Conservation (phyloP, 352 stramenopile genomes). For the Pythium guiyangense region DNA sequence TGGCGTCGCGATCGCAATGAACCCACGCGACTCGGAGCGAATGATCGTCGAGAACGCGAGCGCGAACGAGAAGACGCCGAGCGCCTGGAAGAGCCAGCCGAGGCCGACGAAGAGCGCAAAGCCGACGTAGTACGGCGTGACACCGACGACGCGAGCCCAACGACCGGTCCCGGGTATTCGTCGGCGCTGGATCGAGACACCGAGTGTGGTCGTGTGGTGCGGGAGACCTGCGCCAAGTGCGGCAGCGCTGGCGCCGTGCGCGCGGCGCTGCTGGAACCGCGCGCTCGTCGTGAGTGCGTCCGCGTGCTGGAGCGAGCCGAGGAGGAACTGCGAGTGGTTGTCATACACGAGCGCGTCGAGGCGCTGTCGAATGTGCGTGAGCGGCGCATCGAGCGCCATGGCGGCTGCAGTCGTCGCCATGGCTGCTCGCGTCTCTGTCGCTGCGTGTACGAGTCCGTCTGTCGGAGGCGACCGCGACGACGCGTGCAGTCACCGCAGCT, state of each 20-base stretch:
- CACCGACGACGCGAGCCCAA: slow-evolving; percentile 24
- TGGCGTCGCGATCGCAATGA: not conserved
- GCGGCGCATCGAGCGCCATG: slow-evolving; percentile 26
- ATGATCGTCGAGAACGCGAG: slow-evolving; percentile 11
- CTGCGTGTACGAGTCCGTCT: too few relatives aligned
- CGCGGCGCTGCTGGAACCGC: not conserved
- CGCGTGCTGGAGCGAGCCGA: slow-evolving; percentile 26
- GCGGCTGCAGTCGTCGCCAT: slow-evolving; percentile 5
- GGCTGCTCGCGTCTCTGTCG: not conserved
- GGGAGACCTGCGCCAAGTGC: not conserved
- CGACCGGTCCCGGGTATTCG: slow-evolving; percentile 6
- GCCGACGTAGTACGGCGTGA: slow-evolving; percentile 45
- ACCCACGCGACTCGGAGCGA: not conserved
- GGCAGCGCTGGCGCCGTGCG: not conserved
- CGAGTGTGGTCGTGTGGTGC: slow-evolving; percentile 7
- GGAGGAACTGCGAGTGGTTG: slow-evolving; percentile 37
- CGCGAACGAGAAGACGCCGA: slow-evolving; percentile 26
- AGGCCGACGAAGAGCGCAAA: slow-evolving; percentile 42
- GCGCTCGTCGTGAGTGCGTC: slow-evolving; percentile 11
- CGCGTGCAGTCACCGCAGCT: too few relatives aligned
- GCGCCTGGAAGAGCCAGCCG: slow-evolving; percentile 39
- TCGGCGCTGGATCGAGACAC: slow-evolving; percentile 19
- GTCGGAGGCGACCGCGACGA: too few relatives aligned
- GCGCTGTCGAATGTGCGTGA: slow-evolving; percentile 43
- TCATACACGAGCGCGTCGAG: slow-evolving; percentile 52